A percentile compares a stretch with the other conserved stretches of the same genome.
Evolutionary conservation across 73 alveolate genomes (phyloP).

Genomic region (Tetrahymena elliotti): DNA sequence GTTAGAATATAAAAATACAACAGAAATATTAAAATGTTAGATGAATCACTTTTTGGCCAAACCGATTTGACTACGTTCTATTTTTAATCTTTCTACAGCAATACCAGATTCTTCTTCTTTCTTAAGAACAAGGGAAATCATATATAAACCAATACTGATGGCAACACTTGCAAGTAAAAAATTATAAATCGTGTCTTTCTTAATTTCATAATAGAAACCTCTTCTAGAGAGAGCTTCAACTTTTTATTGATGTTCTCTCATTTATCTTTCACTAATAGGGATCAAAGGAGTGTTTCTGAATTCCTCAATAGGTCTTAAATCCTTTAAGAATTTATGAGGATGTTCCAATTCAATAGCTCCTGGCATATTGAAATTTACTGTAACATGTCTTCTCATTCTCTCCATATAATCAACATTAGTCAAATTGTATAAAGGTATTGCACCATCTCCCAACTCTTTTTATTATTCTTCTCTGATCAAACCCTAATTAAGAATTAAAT

Average conservation of each 20-base stretch:
- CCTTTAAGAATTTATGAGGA: conserved; percentile 61
- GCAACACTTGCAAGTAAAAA: conserved; percentile 1
- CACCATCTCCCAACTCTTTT: conserved; percentile 49
- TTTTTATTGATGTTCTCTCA: conserved; percentile 44
- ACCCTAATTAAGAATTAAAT: neutral
- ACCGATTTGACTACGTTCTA: neutral
- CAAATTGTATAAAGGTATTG: conserved; percentile 54
- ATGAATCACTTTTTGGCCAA: neutral
- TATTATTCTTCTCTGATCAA: conserved; percentile 46
- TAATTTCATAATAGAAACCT: conserved; percentile 60
- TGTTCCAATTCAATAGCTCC: conserved; percentile 75
- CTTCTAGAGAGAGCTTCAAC: conserved; percentile 54
- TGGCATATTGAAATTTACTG: conserved; percentile 61
- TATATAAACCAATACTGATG: conserved; percentile 6
- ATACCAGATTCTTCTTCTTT: conserved; percentile 40
- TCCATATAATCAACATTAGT: conserved; percentile 51
- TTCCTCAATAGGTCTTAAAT: conserved; percentile 71
- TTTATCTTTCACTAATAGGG: conserved; percentile 61
- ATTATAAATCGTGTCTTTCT: conserved; percentile 57
- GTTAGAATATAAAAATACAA: neutral
- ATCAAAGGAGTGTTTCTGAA: conserved; percentile 77
- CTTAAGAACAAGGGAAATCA: conserved; percentile 25
- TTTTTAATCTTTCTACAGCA: conserved; percentile 16
- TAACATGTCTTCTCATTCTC: conserved; percentile 19
- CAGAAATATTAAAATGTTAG: neutral